Evolutionary conservation across 2,329 filamentous ascomycete genomes (phyloP).

Genomic region (Colletotrichum liaoningense): DNA sequence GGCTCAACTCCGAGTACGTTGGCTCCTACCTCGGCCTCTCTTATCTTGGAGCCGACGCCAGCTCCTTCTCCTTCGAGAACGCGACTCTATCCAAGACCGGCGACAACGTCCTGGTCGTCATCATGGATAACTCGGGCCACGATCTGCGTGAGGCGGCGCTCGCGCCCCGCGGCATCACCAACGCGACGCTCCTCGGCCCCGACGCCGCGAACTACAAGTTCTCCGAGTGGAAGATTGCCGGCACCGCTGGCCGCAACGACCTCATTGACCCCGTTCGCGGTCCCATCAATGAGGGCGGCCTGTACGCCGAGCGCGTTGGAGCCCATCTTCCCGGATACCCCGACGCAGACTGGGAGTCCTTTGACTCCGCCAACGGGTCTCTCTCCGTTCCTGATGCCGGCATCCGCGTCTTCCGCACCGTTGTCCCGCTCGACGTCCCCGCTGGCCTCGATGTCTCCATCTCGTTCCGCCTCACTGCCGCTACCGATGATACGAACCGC

Average conservation of each 20-base stretch:
- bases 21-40: constrained; percentile 66
- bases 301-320: constrained; percentile 68
- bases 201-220: constrained; percentile 49
- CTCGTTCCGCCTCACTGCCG: constrained; percentile 63
- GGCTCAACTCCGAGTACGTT: constrained; percentile 67
- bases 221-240: constrained; percentile 67
- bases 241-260: constrained; percentile 63
- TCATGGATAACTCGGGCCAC: constrained; percentile 71
- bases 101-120: constrained; percentile 63
- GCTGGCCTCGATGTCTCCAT: constrained; percentile 65
- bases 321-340: constrained; percentile 69
- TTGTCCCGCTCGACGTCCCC: constrained; percentile 62
- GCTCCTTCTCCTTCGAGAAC: constrained; percentile 62
- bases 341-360: constrained; percentile 54
- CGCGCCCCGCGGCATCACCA: constrained; percentile 63
- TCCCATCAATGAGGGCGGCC: constrained; percentile 67
- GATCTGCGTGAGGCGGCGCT: constrained; percentile 62
- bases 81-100: constrained; percentile 52
- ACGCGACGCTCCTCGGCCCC: constrained; percentile 60
- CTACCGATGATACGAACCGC: constrained; percentile 50
- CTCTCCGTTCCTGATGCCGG: constrained; percentile 60
- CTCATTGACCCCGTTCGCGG: constrained; percentile 67
- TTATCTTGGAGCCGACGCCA: constrained; percentile 47
- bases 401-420: constrained; percentile 66
- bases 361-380: constrained; percentile 44